Conservation (phyloP, 2,329 filamentous ascomycete genomes). For the Colletotrichum salicis region DNA sequence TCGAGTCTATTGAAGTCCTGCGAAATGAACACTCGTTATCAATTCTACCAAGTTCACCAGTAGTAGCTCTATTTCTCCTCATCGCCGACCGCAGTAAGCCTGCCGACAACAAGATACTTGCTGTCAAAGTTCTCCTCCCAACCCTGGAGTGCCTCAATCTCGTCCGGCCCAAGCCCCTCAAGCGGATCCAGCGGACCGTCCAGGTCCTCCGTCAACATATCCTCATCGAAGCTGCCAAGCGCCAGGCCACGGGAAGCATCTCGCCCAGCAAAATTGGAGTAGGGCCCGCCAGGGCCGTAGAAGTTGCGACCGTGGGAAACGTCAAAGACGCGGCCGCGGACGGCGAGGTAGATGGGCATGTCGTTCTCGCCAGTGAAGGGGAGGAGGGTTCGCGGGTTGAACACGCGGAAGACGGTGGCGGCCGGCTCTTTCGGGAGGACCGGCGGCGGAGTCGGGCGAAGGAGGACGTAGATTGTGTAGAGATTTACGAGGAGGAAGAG, state of each 20-base stretch:
- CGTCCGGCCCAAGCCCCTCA: slow-evolving; percentile 75
- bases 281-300: slow-evolving; percentile 94
- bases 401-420: slow-evolving; percentile 72
- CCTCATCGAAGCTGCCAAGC: slow-evolving; percentile 90
- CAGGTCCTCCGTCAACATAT: slow-evolving; percentile 93
- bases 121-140: slow-evolving; percentile 95
- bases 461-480: slow-evolving; percentile 68
- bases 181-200: slow-evolving; percentile 84
- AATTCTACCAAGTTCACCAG: slow-evolving; percentile 44
- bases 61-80: slow-evolving; percentile 39
- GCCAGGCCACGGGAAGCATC: slow-evolving; percentile 91
- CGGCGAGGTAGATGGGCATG: slow-evolving; percentile 86
- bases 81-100: slow-evolving; percentile 71
- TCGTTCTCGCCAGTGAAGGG: slow-evolving; percentile 83
- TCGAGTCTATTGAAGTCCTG: neutral
- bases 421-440: slow-evolving; percentile 63
- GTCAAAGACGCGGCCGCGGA: slow-evolving; percentile 91
- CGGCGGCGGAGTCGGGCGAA: slow-evolving; percentile 60
- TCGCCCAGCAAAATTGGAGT: slow-evolving; percentile 93
- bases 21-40: neutral
- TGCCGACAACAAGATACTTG: slow-evolving; percentile 96
- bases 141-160: slow-evolving; percentile 83
- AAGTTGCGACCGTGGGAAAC: slow-evolving; percentile 89
- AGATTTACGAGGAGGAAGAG: slow-evolving; percentile 66
- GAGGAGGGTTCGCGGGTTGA: slow-evolving; percentile 83